Evolutionary conservation across 2,329 filamentous ascomycete species (phyloP), one percentile per base, ranked within the genome.

Genomic region (Clarireedia homoeocarpa): DNA sequence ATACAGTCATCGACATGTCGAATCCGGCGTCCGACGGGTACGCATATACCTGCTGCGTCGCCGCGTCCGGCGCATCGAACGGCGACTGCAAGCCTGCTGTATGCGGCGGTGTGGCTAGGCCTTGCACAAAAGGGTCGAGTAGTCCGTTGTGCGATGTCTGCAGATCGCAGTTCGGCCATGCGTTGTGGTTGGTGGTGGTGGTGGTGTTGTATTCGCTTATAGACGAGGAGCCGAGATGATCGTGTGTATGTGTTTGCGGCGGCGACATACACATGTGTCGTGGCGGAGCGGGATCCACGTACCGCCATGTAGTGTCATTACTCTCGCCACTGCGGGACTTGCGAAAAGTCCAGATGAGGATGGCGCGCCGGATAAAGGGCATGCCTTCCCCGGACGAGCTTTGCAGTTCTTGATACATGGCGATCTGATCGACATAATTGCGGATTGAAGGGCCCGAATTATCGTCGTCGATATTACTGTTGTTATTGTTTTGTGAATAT

Each of bases 341-440:
- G 70, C 69, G 75, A 67, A 86, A 86, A 2, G 81, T 81, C 83
- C 83, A 86, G 39, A 85, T 74, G 54, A 86, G 74, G 56, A 85
- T 77, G 36, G 75, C 77, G 50, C 82, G 78, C n/a, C 81, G 77
- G 9, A 73, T 76, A 79, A 81, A 85, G 4, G 63, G 62, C 72
- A 51, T 48, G 39, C 63, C 71, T 56, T 75, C 73, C 5, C 76
- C 76, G 4, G 78, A 69, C 12, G 73, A 71, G 3, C 80, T 84
- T 76, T 78, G 84, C 38, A 85, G 75, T 71, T 85, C 83, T 67
- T 86, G 83, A 67, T 83, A 82, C 82, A 85, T 85, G 66, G 80
- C 80, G 47, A 85, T 81, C 67, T 79, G 78, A 61, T 77, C 74
- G 51, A 85, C 75, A 56, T 84, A 73, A 45, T 83, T 79, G 64